A percentile compares a stretch with the other conserved stretches of the same genome.
Evolutionary conservation across 208 protist genomes (phyloP).

Genomic region (Crithidia fasciculata): DNA sequence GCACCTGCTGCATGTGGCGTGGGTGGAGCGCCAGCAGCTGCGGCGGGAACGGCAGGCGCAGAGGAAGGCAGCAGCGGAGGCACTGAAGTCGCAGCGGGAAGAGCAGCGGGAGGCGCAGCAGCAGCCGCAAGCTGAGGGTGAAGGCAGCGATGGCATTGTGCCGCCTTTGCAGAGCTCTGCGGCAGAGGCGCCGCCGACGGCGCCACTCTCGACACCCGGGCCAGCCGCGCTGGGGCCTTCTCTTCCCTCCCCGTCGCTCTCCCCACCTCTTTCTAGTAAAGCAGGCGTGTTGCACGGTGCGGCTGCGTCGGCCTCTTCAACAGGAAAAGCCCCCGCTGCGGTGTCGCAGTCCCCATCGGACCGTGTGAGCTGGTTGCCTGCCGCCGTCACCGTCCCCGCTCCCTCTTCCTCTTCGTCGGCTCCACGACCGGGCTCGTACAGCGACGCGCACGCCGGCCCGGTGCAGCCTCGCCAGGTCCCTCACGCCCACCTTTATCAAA

Average conservation of each 20-base stretch:
- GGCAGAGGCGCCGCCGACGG: neutral
- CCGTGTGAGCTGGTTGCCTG: constrained; percentile 1
- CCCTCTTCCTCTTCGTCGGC: constrained; percentile 2
- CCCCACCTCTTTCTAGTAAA: too few species aligned
- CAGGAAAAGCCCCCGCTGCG: neutral
- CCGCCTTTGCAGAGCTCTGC: too few species aligned
- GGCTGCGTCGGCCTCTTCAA: too few species aligned
- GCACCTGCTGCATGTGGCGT: constrained; percentile 34
- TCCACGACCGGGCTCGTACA: neutral
- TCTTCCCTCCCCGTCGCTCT: too few species aligned
- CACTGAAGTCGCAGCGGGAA: neutral
- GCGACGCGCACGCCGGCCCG: neutral
- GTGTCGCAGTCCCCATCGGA: neutral
- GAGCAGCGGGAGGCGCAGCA: neutral
- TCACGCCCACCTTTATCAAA: neutral
- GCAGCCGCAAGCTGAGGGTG: neutral
- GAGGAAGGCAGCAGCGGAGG: neutral
- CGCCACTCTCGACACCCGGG: neutral
- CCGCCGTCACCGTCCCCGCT: neutral
- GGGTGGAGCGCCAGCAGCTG: constrained; percentile 31
- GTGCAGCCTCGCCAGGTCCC: neutral
- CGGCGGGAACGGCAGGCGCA: constrained; percentile 14
- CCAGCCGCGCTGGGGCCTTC: neutral
- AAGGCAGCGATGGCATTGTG: too few species aligned
- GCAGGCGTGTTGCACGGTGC: too few species aligned